Evolutionary conservation across 1,284 basidiomycete genomes (phyloP), one percentile per base, ranked within the genome.

Genomic region (Ceratorhiza oryzae-sativae): DNA sequence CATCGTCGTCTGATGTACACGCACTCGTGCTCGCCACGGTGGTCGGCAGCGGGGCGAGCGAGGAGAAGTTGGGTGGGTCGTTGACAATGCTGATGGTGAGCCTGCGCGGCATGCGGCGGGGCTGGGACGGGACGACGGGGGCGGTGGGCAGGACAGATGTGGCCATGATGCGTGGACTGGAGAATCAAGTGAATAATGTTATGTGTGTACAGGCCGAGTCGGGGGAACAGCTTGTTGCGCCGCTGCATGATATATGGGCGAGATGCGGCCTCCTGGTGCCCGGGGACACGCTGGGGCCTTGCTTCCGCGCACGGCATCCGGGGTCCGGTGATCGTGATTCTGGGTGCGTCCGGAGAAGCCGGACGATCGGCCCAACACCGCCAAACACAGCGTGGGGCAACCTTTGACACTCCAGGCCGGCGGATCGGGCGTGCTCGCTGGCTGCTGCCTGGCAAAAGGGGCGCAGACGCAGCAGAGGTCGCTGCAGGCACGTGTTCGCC

Each of bases 121-220:
- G 63, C 53, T 68, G 65, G 4, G 65, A 68, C 8, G 65, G 65
- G 23, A 68, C 65, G 25, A 68, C 53, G 27, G 65, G 65, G 51
- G 65, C 25, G 27, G 53, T 20, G 39, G 63, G 23, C 13, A 68
- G 65, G 36, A 67, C 62, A 23, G 48, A 9, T 34, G 63, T 39
- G 53, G 65, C 65, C 65, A 68, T 68, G 65, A 56, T 46, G 27
- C 6, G 65, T 56, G 15, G 39, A 58, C 56, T 58, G 56, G 56
- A n/a, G 10, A 68, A 68, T 68, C 51, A 68, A 68, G 65, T 32
- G 51, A 68, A 68, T 68, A 56, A 68, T 67, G 63, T 68, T 68
- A 68, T 34, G n/a, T n/a, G n/a, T 49, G 48, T 49, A 41, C 39
- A 55, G 49, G 42, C 49, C 34, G 49, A 55, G 63, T 55, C 63